Evolutionary conservation across 495 filamentous ascomycete species (phyloP).

Genomic region (Pseudoneurospora amorphoporcata): DNA sequence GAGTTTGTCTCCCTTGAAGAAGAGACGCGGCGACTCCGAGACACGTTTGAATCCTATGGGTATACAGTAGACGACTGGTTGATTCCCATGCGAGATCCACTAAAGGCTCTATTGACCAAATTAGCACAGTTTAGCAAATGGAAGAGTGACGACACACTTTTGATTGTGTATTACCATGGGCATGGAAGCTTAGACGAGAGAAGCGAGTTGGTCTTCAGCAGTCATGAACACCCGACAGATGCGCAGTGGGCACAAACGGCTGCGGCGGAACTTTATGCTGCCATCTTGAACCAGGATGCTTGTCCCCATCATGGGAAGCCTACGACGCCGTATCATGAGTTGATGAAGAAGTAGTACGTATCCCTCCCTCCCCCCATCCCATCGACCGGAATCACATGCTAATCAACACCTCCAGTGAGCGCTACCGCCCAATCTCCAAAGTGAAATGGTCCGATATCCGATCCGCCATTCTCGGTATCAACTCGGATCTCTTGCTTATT

Average conservation of each 20-base stretch:
- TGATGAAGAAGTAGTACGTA: slow-evolving; percentile 26
- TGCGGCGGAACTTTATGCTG: slow-evolving; percentile 23
- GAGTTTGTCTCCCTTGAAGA: slow-evolving; percentile 24
- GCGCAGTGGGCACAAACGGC: slow-evolving; percentile 19
- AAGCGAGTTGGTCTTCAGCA: slow-evolving; percentile 26
- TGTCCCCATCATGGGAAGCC: slow-evolving; percentile 7
- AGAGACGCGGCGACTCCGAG: slow-evolving; percentile 19
- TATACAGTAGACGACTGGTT: slow-evolving; percentile 18
- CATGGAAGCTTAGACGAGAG: slow-evolving; percentile 23
- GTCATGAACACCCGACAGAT: slow-evolving; percentile 24
- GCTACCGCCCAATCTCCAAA: slow-evolving; percentile 21
- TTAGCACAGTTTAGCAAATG: slow-evolving; percentile 15
- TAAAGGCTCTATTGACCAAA: slow-evolving; percentile 4
- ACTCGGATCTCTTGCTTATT: slow-evolving; percentile 21
- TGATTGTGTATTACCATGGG: slow-evolving; percentile 26
- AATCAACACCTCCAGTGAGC: slow-evolving; percentile 12
- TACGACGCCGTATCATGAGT: slow-evolving; percentile 2
- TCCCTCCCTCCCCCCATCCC: too few species aligned
- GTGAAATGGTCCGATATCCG: slow-evolving; percentile 21
- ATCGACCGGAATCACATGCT: not conserved
- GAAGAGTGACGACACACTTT: slow-evolving; percentile 19
- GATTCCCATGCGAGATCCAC: slow-evolving; percentile 20
- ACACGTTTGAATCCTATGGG: slow-evolving; percentile 17
- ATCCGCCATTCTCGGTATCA: slow-evolving; percentile 13
- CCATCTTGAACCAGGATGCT: slow-evolving; percentile 10